Conservation (phyloP, 345 rosid genomes). For the Trapa incisa region DNA sequence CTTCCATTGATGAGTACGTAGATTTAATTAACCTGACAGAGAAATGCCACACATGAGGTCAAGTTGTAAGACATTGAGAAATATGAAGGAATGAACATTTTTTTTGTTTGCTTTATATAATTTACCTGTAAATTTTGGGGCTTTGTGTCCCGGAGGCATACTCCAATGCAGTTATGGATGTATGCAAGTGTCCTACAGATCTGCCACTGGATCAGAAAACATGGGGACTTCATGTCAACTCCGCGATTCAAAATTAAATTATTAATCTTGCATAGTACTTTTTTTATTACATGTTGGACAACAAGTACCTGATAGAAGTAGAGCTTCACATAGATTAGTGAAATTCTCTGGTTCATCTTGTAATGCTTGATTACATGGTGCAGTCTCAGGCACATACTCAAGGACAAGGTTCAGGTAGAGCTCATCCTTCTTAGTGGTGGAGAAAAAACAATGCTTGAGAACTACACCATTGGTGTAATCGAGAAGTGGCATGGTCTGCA, state of each 20-base stretch:
- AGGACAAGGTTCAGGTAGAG: slow-evolving; percentile 87
- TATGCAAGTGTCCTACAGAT: slow-evolving; percentile 87
- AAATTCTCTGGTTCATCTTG: slow-evolving; percentile 78
- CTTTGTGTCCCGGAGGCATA: slow-evolving; percentile 95
- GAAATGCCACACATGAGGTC: not conserved
- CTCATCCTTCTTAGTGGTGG: slow-evolving; percentile 85
- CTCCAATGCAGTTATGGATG: slow-evolving; percentile 72
- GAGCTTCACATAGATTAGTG: slow-evolving; percentile 78
- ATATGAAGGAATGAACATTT: not conserved
- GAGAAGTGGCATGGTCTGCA: slow-evolving; percentile 92
- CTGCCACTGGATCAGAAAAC: slow-evolving; percentile 22
- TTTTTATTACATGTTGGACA: not conserved
- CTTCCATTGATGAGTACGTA: slow-evolving; percentile 93
- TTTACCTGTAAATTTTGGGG: slow-evolving; percentile 92
- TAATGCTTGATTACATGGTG: slow-evolving; percentile 85
- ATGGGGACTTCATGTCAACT: not conserved
- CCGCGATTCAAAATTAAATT: not conserved
- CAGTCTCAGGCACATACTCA: slow-evolving; percentile 87
- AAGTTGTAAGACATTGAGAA: not conserved
- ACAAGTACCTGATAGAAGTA: slow-evolving; percentile 71
- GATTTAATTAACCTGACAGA: slow-evolving; percentile 51
- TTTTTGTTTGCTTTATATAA: slow-evolving; percentile 1
- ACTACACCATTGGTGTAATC: slow-evolving; percentile 91
- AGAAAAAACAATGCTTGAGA: slow-evolving; percentile 89
- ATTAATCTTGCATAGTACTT: not conserved